Evolutionary conservation across 2,329 filamentous ascomycete species (phyloP).

Genomic region (Cylindrodendrum hubeiense): DNA sequence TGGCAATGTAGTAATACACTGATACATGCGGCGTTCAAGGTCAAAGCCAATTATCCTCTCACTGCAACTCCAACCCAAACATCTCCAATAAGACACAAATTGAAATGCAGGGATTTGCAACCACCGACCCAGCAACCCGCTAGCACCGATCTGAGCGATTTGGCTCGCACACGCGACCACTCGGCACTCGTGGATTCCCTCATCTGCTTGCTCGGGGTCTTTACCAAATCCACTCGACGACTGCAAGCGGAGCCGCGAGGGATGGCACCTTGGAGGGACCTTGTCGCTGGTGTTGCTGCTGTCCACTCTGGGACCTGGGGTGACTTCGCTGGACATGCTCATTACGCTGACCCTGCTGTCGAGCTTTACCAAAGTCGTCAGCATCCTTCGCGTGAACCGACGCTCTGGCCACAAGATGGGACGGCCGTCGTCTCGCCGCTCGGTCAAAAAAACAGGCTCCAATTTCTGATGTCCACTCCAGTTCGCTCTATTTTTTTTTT

Average conservation of each 20-base stretch:
- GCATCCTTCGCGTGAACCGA: conserved; percentile 28
- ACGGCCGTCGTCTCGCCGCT: conserved; percentile 29
- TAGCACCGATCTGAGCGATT: conserved; percentile 44
- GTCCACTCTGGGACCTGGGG: conserved; percentile 5
- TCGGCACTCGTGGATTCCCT: conserved; percentile 37
- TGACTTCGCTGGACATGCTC: conserved; percentile 1
- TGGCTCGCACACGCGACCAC: conserved; percentile 45
- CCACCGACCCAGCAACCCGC: conserved; percentile 36
- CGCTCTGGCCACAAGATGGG: conserved; percentile 33
- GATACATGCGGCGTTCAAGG: conserved; percentile 2
- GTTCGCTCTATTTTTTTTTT: conserved; percentile 25
- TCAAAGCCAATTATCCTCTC: conserved; percentile 4
- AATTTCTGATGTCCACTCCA: conserved; percentile 38
- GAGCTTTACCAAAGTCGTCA: conserved; percentile 34
- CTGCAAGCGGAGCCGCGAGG: conserved; percentile 19
- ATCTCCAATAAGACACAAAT: conserved; percentile 35
- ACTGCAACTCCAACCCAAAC: conserved; percentile 20
- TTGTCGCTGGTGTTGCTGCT: conserved; percentile 5
- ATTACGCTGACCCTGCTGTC: conserved; percentile 13
- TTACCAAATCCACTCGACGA: conserved; percentile 5
- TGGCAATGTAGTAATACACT: conserved; percentile 4
- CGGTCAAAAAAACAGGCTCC: conserved; percentile 32
- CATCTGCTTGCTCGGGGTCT: conserved; percentile 17
- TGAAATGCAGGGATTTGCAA: conserved; percentile 44
- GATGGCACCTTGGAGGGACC: conserved; percentile 1